Evolutionary conservation across 1,139 yeast species (phyloP), one percentile per base, ranked within the genome.

Genomic region (Candida labiduridarum): DNA sequence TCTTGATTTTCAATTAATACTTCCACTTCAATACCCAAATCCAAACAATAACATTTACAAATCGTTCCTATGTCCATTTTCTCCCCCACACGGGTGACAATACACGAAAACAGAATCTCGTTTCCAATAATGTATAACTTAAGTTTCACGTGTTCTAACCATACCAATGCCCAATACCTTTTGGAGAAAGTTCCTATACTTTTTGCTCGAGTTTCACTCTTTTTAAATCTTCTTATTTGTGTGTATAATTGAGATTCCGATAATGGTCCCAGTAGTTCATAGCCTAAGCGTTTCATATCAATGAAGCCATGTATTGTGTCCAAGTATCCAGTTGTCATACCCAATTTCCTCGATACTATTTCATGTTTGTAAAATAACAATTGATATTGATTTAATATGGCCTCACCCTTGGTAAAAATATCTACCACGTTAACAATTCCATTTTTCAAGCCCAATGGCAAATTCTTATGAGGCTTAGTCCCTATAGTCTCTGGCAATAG

Each of bases 1-100:
- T 58, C 60, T 9, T 57, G 52, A 12, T 59, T 59, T 4, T 50
- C 47, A 4, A 63, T 52, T 19, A 67, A 49, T 6, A 81, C 62
- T 12, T 76, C 76, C n/a, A 80, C 76, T 49, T 74, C 78, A 9
- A 79, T 56, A n/a, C 72, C 79, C 47, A 78, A 58, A n/a, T 78
- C 78, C 47, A 62, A 52, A 55, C 84, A 79, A 56, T 69, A 80
- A 0, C 72, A 83, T 38, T 57, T 58, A 8, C 63, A 56, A 2
- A 56, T 11, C 2, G 66, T 27, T 11, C 54, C 54, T 1, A 53
- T 35, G 1, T 51, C 57, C 0, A 55, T 50, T 0, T 57, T 31
- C 6, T 41, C 42, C 1, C 72, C 74, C 5, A 58, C 52, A 34
- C 58, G 54, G 1, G 76, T 71, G 2, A 72, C 50, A 11, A 67